A percentile compares a stretch with the other conserved stretches of the same genome.
These are phyloP conservation scores for Penicillium arizonense DNA, from an alignment of 495 filamentous ascomycete species.

Conservation along the genomic window DNA sequence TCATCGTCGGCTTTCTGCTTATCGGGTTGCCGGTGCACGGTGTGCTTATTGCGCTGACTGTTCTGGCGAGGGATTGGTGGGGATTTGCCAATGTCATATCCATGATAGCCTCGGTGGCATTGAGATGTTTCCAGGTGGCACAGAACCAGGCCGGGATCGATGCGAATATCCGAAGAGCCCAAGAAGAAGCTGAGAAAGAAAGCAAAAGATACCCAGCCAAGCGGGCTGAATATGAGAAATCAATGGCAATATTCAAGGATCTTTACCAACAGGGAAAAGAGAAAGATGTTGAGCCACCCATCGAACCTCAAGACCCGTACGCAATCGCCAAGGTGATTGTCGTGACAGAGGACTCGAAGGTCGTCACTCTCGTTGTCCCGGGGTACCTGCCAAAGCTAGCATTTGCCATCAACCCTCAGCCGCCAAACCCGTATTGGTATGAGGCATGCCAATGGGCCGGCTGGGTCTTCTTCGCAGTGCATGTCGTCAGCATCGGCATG, in stretches of 20 bases:
- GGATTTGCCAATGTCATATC: constrained; percentile 12
- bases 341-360: constrained; percentile 7
- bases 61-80: constrained; percentile 15
- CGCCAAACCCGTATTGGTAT: background rate
- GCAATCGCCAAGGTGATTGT: constrained; percentile 6
- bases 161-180: background rate
- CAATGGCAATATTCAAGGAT: background rate
- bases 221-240: background rate
- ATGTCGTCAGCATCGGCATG: constrained; percentile 18
- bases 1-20: constrained; percentile 1
- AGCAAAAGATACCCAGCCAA: background rate
- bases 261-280: background rate
- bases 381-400: constrained; percentile 3
- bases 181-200: background rate
- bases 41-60: constrained; percentile 5
- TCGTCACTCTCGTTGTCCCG: constrained; percentile 9
- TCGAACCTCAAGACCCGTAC: background rate
- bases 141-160: constrained; percentile 12
- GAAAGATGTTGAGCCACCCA: background rate
- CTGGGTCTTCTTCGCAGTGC: constrained; percentile 12
- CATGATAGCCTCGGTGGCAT: constrained; percentile 12
- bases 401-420: constrained; percentile 1
- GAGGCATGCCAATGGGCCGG: constrained; percentile 1
- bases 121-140: constrained; percentile 5
- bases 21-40: constrained; percentile 4